Evolutionary conservation across 2,329 filamentous ascomycete species (phyloP).

Genomic region (Sclerotinia trifoliorum): DNA sequence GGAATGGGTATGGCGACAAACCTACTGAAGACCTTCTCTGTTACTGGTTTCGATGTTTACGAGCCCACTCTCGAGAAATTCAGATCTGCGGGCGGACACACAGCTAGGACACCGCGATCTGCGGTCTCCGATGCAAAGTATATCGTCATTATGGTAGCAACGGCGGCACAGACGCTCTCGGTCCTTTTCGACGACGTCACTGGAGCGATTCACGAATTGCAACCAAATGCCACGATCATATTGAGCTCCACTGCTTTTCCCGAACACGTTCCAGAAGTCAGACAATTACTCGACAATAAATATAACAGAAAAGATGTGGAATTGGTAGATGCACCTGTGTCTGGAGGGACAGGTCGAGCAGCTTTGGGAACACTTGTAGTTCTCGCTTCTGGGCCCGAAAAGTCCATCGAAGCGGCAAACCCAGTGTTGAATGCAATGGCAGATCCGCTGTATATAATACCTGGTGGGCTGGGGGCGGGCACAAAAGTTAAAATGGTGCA

Average conservation of each 20-base stretch:
- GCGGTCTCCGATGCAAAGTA: slow-evolving; percentile 59
- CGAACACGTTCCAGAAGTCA: slow-evolving; percentile 61
- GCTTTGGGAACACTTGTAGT: slow-evolving; percentile 72
- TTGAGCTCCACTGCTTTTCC: slow-evolving; percentile 71
- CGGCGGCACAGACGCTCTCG: slow-evolving; percentile 64
- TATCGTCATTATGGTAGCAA: slow-evolving; percentile 75
- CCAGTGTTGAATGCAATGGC: slow-evolving; percentile 47
- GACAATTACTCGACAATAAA: slow-evolving; percentile 52
- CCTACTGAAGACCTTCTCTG: slow-evolving; percentile 63
- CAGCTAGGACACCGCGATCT: slow-evolving; percentile 58
- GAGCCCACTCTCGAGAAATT: slow-evolving; percentile 65
- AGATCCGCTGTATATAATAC: slow-evolving; percentile 54
- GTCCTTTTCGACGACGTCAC: slow-evolving; percentile 61
- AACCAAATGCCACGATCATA: slow-evolving; percentile 59
- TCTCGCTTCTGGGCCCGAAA: slow-evolving; percentile 63
- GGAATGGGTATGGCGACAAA: slow-evolving; percentile 79
- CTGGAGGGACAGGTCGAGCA: slow-evolving; percentile 66
- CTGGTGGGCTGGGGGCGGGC: slow-evolving; percentile 58
- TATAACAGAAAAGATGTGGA: slow-evolving; percentile 61
- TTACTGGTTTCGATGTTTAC: slow-evolving; percentile 72
- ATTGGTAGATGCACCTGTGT: slow-evolving; percentile 71
- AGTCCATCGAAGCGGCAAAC: slow-evolving; percentile 28
- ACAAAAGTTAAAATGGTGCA: slow-evolving; percentile 59
- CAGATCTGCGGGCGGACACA: slow-evolving; percentile 57
- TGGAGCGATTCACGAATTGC: slow-evolving; percentile 48